Evolutionary conservation across 495 filamentous ascomycete species (phyloP), one percentile per base, ranked within the genome.

Genomic region (Chaetomidium leptoderma): DNA sequence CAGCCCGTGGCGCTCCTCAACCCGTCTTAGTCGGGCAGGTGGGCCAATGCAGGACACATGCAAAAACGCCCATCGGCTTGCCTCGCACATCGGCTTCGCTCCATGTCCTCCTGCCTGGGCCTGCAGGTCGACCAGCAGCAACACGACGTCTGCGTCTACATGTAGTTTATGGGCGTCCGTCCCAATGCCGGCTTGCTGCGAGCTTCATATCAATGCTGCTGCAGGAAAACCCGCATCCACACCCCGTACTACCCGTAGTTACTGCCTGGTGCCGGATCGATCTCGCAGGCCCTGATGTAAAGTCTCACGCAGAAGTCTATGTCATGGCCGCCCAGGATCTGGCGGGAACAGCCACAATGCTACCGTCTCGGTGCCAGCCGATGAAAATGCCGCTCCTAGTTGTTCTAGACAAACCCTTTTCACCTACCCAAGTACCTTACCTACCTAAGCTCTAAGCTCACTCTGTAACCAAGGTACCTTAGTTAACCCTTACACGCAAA

Each of bases 21-120:
- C 19, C 13, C 30, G 54, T 47, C 54, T 48, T 23, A 47, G 54
- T 47, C 8, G 4, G 54, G 54, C 54, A 56, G 17, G 54, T 56
- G 54, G 54, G 54, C 44, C 54, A 48, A 56, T 47, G 53, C 53
- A 46, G 42, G 42, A 24, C 16, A 47, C 43, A 46, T 29, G 43
- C 26, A 17, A 46, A 47, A 16, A n/a, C 44, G 6, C 14, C 44
- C 24, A 30, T 27, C 44, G 44, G 16, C 44, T 46, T 46, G 24
- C 21, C 44, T 14, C 44, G 26, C 26, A 2, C n/a, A n/a, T n/a
- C n/a, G n/a, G n/a, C n/a, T n/a, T n/a, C n/a, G n/a, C 21, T 4
- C 40, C 4, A 33, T 33, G 32, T 33, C 32, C 32, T 6, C 6
- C 32, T 33, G 32, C 32, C 6, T 33, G 6, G 6, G 6, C 13